These are phyloP conservation scores for Talaromyces trachyspermus DNA, from an alignment of 495 filamentous ascomycete species.

Conservation along the genomic window DNA sequence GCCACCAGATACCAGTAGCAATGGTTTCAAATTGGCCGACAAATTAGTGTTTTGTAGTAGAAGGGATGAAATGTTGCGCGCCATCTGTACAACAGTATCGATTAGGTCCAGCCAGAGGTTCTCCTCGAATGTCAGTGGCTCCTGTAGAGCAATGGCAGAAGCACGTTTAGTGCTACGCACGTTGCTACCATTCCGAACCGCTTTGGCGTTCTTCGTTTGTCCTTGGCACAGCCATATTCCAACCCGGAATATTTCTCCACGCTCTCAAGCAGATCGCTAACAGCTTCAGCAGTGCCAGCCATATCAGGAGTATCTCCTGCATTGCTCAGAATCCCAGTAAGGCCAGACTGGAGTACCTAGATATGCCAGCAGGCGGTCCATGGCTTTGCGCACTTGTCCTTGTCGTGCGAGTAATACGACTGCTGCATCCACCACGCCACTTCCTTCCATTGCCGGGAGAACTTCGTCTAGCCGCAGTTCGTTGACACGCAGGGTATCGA, in stretches of 20 bases:
- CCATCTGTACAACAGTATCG: constrained; percentile 73
- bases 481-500: constrained; percentile 67
- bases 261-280: constrained; percentile 56
- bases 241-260: constrained; percentile 84
- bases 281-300: constrained; percentile 44
- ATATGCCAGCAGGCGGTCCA: constrained; percentile 75
- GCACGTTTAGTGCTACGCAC: constrained; percentile 29
- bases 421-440: constrained; percentile 86
- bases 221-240: constrained; percentile 94
- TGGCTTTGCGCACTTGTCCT: constrained; percentile 74
- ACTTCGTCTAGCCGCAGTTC: constrained; percentile 77
- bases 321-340: constrained; percentile 62
- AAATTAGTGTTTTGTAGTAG: not conserved
- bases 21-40: not conserved
- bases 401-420: constrained; percentile 87
- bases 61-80: constrained; percentile 48
- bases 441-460: constrained; percentile 78
- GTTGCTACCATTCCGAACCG: constrained; percentile 17
- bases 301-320: constrained; percentile 47
- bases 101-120: constrained; percentile 86
- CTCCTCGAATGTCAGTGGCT: constrained; percentile 69
- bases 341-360: constrained; percentile 69
- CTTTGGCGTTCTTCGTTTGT: constrained; percentile 61
- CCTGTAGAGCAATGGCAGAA: constrained; percentile 39
- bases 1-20: not conserved